A percentile compares a stretch with the other conserved stretches of the same genome.
Conservation (phyloP, 1,139 yeast genomes). For the Komagataea norvegica region DNA sequence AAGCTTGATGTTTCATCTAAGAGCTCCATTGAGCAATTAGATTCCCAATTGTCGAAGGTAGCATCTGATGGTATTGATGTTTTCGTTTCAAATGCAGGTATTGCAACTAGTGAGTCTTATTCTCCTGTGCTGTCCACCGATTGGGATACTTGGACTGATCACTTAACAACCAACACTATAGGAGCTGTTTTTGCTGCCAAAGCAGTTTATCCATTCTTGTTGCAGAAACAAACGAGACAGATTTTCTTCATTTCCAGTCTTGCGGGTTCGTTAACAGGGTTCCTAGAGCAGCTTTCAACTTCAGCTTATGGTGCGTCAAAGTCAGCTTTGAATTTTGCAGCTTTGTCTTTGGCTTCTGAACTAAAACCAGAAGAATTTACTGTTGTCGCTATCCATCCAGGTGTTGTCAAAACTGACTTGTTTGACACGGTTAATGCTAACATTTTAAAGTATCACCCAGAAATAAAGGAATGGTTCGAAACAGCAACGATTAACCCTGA, state of each 20-base stretch:
- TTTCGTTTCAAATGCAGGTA: conserved; percentile 48
- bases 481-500: conserved; percentile 2
- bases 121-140: conserved; percentile 4
- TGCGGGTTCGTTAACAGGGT: conserved; percentile 25
- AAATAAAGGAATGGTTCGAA: background rate
- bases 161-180: conserved; percentile 21
- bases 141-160: conserved; percentile 2
- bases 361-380: conserved; percentile 23
- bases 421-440: background rate
- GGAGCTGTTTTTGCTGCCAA: conserved; percentile 26
- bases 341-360: conserved; percentile 25
- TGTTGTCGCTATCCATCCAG: conserved; percentile 30
- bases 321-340: conserved; percentile 30
- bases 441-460: background rate
- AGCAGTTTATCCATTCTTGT: conserved; percentile 23
- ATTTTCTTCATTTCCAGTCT: conserved; percentile 24
- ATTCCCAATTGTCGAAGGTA: conserved; percentile 9
- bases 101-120: conserved; percentile 25
- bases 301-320: conserved; percentile 33
- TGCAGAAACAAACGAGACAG: conserved; percentile 18
- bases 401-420: conserved; percentile 14
- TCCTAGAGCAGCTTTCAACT: conserved; percentile 15
- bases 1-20: conserved; percentile 21
- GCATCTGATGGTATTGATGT: conserved; percentile 38
- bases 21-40: conserved; percentile 17